Conservation (phyloP, 2,329 filamentous ascomycete genomes). For the Erysiphe neolycopersici region DNA sequence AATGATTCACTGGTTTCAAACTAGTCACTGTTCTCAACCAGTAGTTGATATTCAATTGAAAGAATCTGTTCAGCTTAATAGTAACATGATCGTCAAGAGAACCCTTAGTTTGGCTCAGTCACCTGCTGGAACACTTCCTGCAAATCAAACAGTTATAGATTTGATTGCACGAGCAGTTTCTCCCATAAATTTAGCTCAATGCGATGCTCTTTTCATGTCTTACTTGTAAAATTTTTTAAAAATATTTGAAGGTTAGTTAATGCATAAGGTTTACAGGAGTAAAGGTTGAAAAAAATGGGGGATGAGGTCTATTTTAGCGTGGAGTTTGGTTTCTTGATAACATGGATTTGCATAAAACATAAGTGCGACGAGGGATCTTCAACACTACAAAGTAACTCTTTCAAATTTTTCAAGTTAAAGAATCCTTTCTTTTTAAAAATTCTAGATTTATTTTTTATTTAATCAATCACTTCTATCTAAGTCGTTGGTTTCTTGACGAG, state of each 20-base stretch:
- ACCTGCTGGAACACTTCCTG: conserved; percentile 50
- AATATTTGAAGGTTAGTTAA: conserved; percentile 7
- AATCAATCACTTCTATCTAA: too few relatives aligned
- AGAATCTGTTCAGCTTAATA: conserved; percentile 58
- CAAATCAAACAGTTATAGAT: conserved; percentile 93
- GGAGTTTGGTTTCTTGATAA: conserved; percentile 2
- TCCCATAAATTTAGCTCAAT: conserved; percentile 64
- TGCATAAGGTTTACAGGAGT: neutral
- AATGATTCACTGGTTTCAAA: conserved; percentile 91
- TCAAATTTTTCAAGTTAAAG: too few relatives aligned
- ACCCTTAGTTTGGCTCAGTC: conserved; percentile 60
- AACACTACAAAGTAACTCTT: too few relatives aligned
- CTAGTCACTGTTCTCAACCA: conserved; percentile 33
- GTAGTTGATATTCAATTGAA: conserved; percentile 39
- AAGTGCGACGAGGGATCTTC: too few relatives aligned
- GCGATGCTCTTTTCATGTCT: conserved; percentile 91
- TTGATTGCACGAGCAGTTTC: conserved; percentile 79
- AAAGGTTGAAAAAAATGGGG: neutral
- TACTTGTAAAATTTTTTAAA: conserved; percentile 32
- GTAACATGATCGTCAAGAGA: conserved; percentile 73
- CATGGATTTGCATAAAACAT: too few relatives aligned
- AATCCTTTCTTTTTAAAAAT: too few relatives aligned
- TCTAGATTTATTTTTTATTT: too few relatives aligned
- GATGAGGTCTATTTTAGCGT: conserved; percentile 4
- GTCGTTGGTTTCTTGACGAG: too few relatives aligned